phyloP scores from a whole-genome alignment of 31 red algal genomes.

The Porphyra umbilicalis region DNA sequence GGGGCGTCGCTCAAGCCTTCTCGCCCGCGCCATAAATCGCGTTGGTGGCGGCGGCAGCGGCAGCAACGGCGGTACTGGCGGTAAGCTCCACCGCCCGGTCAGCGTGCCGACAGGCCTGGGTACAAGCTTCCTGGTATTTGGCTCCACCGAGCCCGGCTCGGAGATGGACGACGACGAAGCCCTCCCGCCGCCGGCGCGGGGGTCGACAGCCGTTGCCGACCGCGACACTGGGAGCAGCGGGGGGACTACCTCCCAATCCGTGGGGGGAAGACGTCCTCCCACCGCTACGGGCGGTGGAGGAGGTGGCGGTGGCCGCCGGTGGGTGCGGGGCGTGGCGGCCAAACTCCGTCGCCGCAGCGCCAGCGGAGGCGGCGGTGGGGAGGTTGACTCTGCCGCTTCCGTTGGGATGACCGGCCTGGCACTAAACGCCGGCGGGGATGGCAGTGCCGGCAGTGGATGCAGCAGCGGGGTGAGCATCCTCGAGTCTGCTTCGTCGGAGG shows the following conservation, averaged over 20 bases:
- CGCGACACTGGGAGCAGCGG: too few species aligned
- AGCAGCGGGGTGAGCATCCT: constrained; percentile 1
- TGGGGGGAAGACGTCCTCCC: too few species aligned
- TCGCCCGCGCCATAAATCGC: not conserved
- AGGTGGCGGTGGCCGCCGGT: not conserved
- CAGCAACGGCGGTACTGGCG: not conserved
- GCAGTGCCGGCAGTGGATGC: not conserved
- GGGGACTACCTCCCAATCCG: too few species aligned
- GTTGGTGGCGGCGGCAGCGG: not conserved
- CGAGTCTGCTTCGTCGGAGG: not conserved
- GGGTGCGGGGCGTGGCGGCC: not conserved
- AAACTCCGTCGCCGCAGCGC: not conserved
- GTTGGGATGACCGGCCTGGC: not conserved
- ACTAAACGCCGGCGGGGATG: not conserved
- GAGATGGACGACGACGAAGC: not conserved
- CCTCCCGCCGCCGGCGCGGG: not conserved
- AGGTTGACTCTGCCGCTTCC: not conserved
- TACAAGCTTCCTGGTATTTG: too few species aligned
- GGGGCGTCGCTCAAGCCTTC: not conserved
- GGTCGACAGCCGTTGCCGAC: not conserved
- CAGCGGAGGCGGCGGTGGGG: not conserved
- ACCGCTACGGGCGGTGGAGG: too few species aligned
- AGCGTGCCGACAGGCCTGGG: not conserved
- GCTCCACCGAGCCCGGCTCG: not conserved
- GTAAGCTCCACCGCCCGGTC: not conserved